Conservation (phyloP, 768 basidiomycete genomes). For the Pleurotus ostreatus region DNA sequence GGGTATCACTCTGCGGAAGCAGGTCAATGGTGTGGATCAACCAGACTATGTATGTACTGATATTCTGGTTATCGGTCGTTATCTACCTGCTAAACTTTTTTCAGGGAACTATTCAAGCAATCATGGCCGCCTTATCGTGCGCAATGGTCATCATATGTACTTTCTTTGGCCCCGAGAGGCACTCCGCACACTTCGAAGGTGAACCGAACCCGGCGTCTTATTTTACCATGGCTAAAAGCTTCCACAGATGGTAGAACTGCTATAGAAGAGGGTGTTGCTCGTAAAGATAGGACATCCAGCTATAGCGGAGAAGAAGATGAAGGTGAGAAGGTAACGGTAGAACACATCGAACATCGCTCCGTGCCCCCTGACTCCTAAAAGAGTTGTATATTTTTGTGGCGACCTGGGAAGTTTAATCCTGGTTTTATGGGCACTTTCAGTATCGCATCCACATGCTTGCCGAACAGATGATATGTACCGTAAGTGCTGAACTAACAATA, state of each 20-base stretch:
- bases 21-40: constrained; percentile 10
- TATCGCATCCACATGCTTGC: too few species aligned
- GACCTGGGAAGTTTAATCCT: too few species aligned
- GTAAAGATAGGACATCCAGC: background rate
- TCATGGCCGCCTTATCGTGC: constrained; percentile 14
- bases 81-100: background rate
- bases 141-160: constrained; percentile 9
- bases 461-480: too few species aligned
- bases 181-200: constrained; percentile 13
- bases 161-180: constrained; percentile 14
- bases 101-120: constrained; percentile 14
- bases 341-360: background rate
- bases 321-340: background rate
- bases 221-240: background rate
- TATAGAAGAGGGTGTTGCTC: background rate
- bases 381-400: too few species aligned
- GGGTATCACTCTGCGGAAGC: constrained; percentile 7
- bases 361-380: too few species aligned
- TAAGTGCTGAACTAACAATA: too few species aligned
- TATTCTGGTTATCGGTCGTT: background rate
- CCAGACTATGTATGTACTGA: constrained; percentile 11
- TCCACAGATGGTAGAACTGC: background rate
- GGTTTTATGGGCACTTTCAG: too few species aligned
- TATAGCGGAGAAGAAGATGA: background rate
- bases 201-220: background rate